phyloP scores from a whole-genome alignment of 192 early-diverging fungal species.

The Spizellomyces sp. region DNA sequence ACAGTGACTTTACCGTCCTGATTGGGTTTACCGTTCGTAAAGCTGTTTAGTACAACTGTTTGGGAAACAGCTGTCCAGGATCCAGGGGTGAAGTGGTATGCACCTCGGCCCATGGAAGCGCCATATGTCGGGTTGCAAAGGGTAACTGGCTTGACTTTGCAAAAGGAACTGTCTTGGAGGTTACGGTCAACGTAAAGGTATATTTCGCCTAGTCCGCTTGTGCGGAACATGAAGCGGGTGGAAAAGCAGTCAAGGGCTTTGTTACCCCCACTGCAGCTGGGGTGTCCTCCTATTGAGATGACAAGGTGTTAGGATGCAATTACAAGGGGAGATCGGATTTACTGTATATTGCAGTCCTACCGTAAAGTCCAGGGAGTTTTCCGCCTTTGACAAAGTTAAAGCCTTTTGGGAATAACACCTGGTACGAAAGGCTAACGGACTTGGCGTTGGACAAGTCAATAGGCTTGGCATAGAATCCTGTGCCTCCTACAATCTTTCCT shows the following conservation, averaged over 20 bases:
- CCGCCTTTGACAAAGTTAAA: slow-evolving; percentile 59
- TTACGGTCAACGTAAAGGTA: slow-evolving; percentile 45
- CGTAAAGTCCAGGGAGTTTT: slow-evolving; percentile 53
- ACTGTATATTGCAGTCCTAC: not conserved
- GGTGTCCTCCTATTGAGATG: slow-evolving; percentile 31
- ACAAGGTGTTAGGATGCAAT: not conserved
- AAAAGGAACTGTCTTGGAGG: slow-evolving; percentile 23
- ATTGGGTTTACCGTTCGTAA: slow-evolving; percentile 16
- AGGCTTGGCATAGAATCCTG: slow-evolving; percentile 30
- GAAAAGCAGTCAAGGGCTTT: slow-evolving; percentile 55
- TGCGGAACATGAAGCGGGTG: slow-evolving; percentile 53
- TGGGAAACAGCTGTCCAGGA: slow-evolving; percentile 51
- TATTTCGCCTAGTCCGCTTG: slow-evolving; percentile 47
- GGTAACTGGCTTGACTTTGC: slow-evolving; percentile 42
- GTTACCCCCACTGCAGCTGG: slow-evolving; percentile 48
- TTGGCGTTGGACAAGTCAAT: slow-evolving; percentile 15
- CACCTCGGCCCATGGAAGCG: slow-evolving; percentile 56
- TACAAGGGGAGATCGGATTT: not conserved
- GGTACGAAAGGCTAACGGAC: slow-evolving; percentile 41
- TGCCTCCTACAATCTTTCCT: slow-evolving; percentile 12
- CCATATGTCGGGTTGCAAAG: slow-evolving; percentile 58
- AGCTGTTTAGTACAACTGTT: slow-evolving; percentile 41
- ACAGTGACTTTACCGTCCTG: slow-evolving; percentile 33
- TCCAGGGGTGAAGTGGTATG: slow-evolving; percentile 46
- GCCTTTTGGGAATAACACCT: slow-evolving; percentile 37